Conservation (phyloP, 192 early-diverging fungal species). For the Coemansia sp. region DNA sequence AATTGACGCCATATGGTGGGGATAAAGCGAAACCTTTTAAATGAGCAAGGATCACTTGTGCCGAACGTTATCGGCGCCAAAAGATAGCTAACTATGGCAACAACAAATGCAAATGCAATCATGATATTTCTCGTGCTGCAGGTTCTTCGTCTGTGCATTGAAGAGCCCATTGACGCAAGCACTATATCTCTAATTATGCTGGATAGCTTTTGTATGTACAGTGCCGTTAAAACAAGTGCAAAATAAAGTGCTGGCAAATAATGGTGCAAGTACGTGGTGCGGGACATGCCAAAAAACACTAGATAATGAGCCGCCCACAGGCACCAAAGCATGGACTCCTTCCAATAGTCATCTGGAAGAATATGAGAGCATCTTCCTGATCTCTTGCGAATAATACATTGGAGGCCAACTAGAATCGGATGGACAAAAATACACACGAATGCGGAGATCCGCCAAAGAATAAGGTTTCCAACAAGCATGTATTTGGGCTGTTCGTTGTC, state of each 20-base stretch:
- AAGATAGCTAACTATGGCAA: constrained; percentile 1
- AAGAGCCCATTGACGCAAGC: background rate
- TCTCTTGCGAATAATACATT: constrained; percentile 7
- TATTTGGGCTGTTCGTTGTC: constrained; percentile 71
- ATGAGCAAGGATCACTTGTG: constrained; percentile 12
- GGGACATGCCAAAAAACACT: constrained; percentile 67
- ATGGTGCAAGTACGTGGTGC: constrained; percentile 73
- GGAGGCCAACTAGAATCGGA: constrained; percentile 9
- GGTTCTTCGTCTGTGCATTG: no score
- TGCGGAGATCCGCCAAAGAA: constrained; percentile 80
- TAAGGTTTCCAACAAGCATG: constrained; percentile 84
- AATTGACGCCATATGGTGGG: background rate
- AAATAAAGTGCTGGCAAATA: constrained; percentile 73
- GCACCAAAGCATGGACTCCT: constrained; percentile 20
- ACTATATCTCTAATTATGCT: background rate
- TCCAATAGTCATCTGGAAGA: background rate
- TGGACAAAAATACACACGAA: constrained; percentile 27
- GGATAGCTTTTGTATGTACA: constrained; percentile 10
- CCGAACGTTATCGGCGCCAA: constrained; percentile 32
- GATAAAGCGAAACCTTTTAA: background rate
- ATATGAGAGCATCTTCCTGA: background rate
- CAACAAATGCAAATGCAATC: background rate
- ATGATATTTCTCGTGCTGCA: background rate
- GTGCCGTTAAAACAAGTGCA: constrained; percentile 57
- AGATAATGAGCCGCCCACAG: constrained; percentile 66